Conservation (phyloP, 2,329 filamentous ascomycete species). For the Metarhizium humberi region DNA sequence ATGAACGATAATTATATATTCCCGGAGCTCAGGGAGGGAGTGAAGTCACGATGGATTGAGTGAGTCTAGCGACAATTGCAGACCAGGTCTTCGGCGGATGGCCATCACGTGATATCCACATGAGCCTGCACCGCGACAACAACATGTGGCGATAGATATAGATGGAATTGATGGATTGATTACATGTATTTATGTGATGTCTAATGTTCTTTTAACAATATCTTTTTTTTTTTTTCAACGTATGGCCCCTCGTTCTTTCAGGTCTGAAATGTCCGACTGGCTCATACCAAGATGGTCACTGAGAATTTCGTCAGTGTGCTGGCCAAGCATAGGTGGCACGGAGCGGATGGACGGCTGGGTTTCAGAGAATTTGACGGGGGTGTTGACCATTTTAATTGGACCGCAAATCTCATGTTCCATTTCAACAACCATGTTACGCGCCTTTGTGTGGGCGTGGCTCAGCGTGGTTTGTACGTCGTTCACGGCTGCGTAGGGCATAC, state of each 20-base stretch:
- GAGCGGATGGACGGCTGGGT: slow-evolving; percentile 66
- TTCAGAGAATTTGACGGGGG: slow-evolving; percentile 88
- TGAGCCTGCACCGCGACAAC: neutral
- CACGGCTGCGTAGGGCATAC: slow-evolving; percentile 86
- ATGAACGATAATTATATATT: too few relatives aligned
- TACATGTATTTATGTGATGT: neutral
- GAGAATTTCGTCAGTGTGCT: slow-evolving; percentile 78
- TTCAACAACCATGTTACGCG: slow-evolving; percentile 83
- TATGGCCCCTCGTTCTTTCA: slow-evolving; percentile 61
- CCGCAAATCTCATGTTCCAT: slow-evolving; percentile 78
- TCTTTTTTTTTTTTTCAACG: slow-evolving; percentile 22
- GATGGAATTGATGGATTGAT: neutral
- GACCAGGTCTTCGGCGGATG: neutral
- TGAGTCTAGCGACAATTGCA: too few relatives aligned
- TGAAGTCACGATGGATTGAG: too few relatives aligned
- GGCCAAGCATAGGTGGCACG: slow-evolving; percentile 74
- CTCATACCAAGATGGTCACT: slow-evolving; percentile 51
- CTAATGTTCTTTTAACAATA: neutral
- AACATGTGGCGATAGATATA: neutral
- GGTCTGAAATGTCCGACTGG: slow-evolving; percentile 45
- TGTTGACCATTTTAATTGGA: slow-evolving; percentile 81
- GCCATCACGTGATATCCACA: neutral
- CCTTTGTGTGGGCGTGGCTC: slow-evolving; percentile 74
- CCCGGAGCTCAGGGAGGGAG: too few relatives aligned
- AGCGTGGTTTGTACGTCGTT: slow-evolving; percentile 85